phyloP scores from a whole-genome alignment of 371 early-diverging fungal genomes.

The Quaeritorhiza haematococci region DNA sequence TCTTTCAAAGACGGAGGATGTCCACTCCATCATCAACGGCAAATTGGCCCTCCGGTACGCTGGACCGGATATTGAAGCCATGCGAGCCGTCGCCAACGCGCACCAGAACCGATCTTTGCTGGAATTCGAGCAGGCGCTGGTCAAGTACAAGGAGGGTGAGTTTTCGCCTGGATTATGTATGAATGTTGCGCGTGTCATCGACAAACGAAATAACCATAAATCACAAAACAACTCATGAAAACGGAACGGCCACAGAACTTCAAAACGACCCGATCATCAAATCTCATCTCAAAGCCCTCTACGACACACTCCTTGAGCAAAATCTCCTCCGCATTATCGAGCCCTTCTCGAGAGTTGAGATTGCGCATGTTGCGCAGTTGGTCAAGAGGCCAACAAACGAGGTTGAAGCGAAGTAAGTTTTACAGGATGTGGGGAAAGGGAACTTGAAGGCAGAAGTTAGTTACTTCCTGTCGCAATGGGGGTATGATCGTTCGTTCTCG shows the following conservation, averaged over 20 bases:
- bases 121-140: constrained; percentile 88
- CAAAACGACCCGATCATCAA: constrained; percentile 88
- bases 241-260: too few species aligned
- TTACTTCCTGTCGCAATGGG: neutral
- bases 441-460: too few species aligned
- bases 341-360: constrained; percentile 96
- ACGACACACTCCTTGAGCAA: constrained; percentile 95
- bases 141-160: constrained; percentile 73
- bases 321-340: constrained; percentile 97
- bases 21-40: constrained; percentile 75
- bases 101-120: constrained; percentile 88
- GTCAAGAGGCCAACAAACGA: constrained; percentile 85
- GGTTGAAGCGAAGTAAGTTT: constrained; percentile 82
- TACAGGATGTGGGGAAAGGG: too few species aligned
- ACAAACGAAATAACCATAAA: too few species aligned
- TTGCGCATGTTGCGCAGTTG: constrained; percentile 87
- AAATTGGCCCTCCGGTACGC: constrained; percentile 76
- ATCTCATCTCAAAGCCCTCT: constrained; percentile 81
- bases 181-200: too few species aligned
- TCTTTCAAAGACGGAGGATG: constrained; percentile 68
- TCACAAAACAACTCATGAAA: too few species aligned
- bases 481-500: neutral
- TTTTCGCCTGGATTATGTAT: too few species aligned
- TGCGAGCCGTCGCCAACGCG: constrained; percentile 90
- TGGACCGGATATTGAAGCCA: constrained; percentile 73